Conservation (phyloP, 371 early-diverging fungal species). For the Encephalitozoon cuniculi region DNA sequence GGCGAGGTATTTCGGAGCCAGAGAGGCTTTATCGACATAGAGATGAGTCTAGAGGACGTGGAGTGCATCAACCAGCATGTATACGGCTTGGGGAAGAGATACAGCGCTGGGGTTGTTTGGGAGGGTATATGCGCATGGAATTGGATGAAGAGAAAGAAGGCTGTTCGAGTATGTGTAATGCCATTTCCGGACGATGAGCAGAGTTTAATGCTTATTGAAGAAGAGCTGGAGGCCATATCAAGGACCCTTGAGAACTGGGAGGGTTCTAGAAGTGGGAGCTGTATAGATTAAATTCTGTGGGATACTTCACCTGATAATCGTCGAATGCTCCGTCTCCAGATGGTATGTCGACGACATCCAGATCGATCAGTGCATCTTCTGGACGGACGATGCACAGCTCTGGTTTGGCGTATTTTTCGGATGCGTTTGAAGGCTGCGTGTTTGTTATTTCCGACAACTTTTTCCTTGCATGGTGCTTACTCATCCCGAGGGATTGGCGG, state of each 20-base stretch:
- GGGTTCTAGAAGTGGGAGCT: background rate
- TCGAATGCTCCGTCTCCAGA: background rate
- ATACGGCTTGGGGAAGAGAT: background rate
- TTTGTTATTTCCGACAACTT: constrained; percentile 1
- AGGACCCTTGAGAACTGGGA: background rate
- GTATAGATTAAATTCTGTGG: background rate
- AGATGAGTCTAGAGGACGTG: background rate
- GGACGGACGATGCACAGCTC: background rate
- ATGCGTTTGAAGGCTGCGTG: background rate
- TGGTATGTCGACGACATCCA: constrained; percentile 1
- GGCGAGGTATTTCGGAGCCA: background rate
- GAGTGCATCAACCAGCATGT: background rate
- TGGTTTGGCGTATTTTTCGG: background rate
- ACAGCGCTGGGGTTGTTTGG: background rate
- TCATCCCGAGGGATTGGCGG: background rate
- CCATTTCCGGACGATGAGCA: constrained; percentile 7
- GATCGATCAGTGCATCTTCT: background rate
- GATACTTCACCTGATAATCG: background rate
- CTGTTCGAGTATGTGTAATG: background rate
- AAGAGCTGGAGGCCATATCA: background rate
- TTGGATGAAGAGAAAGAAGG: background rate
- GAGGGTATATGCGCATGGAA: background rate
- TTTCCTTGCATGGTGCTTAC: background rate
- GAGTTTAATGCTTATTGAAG: background rate
- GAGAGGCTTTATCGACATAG: background rate